Evolutionary conservation across 2,329 filamentous ascomycete genomes (phyloP), one percentile per base, ranked within the genome.

Genomic region (Colletotrichum australisinense): DNA sequence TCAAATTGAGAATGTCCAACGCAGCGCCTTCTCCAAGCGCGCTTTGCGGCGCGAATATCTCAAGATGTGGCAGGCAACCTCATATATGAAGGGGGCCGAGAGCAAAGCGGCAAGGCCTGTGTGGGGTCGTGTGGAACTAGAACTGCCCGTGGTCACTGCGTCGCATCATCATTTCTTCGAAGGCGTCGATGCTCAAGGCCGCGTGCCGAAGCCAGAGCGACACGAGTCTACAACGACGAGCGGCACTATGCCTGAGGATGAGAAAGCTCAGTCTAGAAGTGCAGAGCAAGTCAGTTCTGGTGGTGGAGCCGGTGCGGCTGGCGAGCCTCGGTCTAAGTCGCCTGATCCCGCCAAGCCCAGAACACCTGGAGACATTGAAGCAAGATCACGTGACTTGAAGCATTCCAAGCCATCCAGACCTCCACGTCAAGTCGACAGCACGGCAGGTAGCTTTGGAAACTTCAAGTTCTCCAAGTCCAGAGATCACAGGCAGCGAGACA

Each of bases 11-110:
- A 16, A 42, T 16, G 16, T 16, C 35, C 11, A 46, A 12, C 30
- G 19, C 46, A 12, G 24, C 63, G 16, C 24, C 63, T 57, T 42
- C 16, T 24, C 81, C 1, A 72, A 79, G 9, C 83, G 88, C 57
- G 82, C 82, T 71, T 85, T 88, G 78, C 83, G 84, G 11, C 84
- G 89, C 38, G 77, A 89, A 22, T 89, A 90, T 74, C 77, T 76
- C 4, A 79, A 80, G 35, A 77, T 86, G 1, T 90, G 87, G 87
- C 77, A 82, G 70, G 76, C 84, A 69, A 85, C 84, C 2, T 79
- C 88, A 0, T 84, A 80, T 11, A 83, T 88, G 78, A 78, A 83
- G 35, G 14, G 19, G 22, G 81, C 24, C 14, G 14, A 76, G 80
- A 4, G 77, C 79, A 19, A 78, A 79, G 11, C 79, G 22, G 74